Percentiles rank a stretch among this genome's conserved stretches.
Evolutionary conservation across 2,329 filamentous ascomycete genomes (phyloP).

Genomic region (Phialophora tarda): DNA sequence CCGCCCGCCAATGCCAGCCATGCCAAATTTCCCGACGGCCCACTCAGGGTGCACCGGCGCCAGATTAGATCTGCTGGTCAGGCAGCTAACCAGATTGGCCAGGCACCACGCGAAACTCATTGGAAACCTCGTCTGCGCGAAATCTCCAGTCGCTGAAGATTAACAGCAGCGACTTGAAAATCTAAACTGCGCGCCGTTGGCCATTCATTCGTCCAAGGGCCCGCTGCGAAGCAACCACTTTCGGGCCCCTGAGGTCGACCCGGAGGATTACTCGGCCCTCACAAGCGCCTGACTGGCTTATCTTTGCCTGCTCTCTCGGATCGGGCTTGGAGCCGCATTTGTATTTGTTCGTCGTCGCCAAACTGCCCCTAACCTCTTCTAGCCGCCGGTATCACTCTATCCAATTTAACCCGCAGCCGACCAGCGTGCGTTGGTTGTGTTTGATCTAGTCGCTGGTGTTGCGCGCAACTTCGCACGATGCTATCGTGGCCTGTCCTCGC

Average conservation of each 20-base stretch:
- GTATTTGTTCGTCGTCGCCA: conserved; percentile 3
- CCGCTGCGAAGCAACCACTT: conserved; percentile 17
- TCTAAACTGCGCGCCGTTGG: conserved; percentile 23
- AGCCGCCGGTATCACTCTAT: conserved; percentile 25
- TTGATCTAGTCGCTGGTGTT: conserved; percentile 28
- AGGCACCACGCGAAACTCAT: conserved; percentile 32
- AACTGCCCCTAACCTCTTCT: conserved; percentile 16
- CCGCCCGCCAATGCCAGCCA: conserved; percentile 29
- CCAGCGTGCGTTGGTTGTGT: conserved; percentile 22
- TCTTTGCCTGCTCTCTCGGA: conserved; percentile 16
- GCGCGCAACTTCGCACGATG: conserved; percentile 15
- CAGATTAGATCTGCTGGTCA: conserved; percentile 21
- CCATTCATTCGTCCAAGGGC: conserved; percentile 18
- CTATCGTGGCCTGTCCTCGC: conserved; percentile 5
- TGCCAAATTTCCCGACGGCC: conserved; percentile 35
- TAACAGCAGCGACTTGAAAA: conserved; percentile 9
- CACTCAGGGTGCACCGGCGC: conserved; percentile 26
- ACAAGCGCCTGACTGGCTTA: conserved; percentile 15
- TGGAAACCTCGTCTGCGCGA: conserved; percentile 29
- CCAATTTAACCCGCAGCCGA: conserved; percentile 26
- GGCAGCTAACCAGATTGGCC: conserved; percentile 7
- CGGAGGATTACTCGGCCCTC: conserved; percentile 14
- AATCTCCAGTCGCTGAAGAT: conserved; percentile 18
- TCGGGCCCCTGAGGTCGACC: conserved; percentile 20
- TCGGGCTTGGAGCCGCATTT: conserved; percentile 19